Evolutionary conservation across 1,139 yeast species (phyloP).

Genomic region (Scheffersomyces parashehatae): DNA sequence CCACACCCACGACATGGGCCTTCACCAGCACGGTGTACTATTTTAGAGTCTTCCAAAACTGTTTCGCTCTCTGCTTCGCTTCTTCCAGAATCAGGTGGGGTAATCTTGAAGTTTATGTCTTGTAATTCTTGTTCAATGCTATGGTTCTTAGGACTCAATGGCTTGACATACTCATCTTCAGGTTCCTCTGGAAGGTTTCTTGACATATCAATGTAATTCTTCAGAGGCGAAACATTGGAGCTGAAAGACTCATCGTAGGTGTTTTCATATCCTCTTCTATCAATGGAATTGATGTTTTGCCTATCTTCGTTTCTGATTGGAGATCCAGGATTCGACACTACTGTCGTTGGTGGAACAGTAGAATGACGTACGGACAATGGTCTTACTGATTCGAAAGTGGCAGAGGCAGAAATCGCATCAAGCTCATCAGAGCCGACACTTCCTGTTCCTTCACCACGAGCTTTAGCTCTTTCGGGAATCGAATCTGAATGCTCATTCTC

Average conservation of each 20-base stretch:
- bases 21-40: conserved; percentile 55
- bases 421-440: conserved; percentile 12
- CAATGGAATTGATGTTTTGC: not conserved
- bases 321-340: not conserved
- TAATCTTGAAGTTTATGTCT: conserved; percentile 23
- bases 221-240: too few species aligned
- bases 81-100: conserved; percentile 1
- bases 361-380: conserved; percentile 30
- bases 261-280: not conserved
- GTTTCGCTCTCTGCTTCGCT: conserved; percentile 19
- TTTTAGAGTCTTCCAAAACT: conserved; percentile 25
- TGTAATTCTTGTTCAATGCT: conserved; percentile 31
- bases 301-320: not conserved
- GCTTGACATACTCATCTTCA: conserved; percentile 15
- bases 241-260: not conserved
- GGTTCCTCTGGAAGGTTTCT: not conserved
- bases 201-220: not conserved
- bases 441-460: conserved; percentile 1
- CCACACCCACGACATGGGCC: conserved; percentile 77
- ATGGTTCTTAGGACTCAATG: conserved; percentile 36
- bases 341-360: not conserved
- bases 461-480: not conserved
- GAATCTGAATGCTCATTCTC: not conserved
- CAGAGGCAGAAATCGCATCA: conserved; percentile 16
- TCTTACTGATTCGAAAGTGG: conserved; percentile 23